These are phyloP conservation scores for Hyaloscypha hepaticicola DNA, from an alignment of 495 filamentous ascomycete species.

Conservation along the genomic window DNA sequence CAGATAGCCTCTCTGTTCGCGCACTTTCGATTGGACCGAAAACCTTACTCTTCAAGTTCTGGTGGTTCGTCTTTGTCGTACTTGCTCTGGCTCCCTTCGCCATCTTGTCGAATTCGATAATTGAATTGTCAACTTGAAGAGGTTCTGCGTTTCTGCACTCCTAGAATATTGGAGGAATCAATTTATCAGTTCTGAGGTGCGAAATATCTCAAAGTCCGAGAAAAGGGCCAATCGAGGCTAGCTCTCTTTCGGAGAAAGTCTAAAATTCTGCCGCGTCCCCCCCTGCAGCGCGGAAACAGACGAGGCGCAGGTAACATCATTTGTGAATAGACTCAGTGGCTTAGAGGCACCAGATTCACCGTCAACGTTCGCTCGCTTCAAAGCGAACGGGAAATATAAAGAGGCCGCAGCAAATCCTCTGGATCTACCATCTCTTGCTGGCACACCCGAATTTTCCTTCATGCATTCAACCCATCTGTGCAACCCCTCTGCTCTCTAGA, in stretches of 20 bases:
- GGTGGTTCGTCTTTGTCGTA: constrained; percentile 73
- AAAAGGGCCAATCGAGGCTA: neutral
- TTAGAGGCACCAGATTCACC: neutral
- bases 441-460: constrained; percentile 2
- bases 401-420: neutral
- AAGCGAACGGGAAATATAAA: neutral
- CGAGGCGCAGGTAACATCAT: constrained; percentile 1
- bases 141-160: neutral
- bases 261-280: neutral
- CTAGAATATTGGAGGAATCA: neutral
- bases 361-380: neutral
- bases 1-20: constrained; percentile 72
- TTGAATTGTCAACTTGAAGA: neutral
- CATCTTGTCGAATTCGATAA: constrained; percentile 52
- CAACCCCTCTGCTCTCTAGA: constrained; percentile 1
- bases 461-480: constrained; percentile 11
- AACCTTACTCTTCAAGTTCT: constrained; percentile 68
- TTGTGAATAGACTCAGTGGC: neutral
- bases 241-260: neutral
- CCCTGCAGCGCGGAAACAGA: constrained; percentile 1
- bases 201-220: neutral
- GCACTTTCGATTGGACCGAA: constrained; percentile 78
- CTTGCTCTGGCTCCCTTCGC: constrained; percentile 79
- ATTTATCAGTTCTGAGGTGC: neutral
- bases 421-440: neutral